Conservation (phyloP, 176 grass and related monocot genomes). For the Aegilops longissima region DNA sequence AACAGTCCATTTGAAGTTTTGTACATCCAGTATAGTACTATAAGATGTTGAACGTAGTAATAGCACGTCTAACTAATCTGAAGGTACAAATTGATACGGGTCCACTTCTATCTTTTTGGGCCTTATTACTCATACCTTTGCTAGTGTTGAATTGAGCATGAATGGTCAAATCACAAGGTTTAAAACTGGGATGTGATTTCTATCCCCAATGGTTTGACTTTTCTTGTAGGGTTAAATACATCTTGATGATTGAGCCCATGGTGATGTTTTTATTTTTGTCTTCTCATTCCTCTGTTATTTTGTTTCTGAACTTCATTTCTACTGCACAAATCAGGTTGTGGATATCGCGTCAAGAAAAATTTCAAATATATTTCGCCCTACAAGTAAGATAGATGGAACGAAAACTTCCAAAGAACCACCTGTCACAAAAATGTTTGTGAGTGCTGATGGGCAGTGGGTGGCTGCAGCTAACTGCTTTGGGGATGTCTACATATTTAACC, state of each 20-base stretch:
- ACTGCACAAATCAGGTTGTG: constrained; percentile 56
- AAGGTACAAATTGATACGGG: not conserved
- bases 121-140: not conserved
- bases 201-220: not conserved
- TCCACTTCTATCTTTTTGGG: not conserved
- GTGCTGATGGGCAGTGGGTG: constrained; percentile 90
- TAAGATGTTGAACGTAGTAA: not conserved
- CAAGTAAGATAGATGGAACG: constrained; percentile 42
- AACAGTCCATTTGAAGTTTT: not conserved
- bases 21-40: not conserved
- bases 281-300: not conserved
- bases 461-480: constrained; percentile 79
- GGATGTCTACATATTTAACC: constrained; percentile 91
- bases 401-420: constrained; percentile 67
- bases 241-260: not conserved
- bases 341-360: constrained; percentile 50
- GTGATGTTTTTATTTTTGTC: not conserved
- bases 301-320: constrained; percentile 5
- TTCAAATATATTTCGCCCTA: constrained; percentile 63
- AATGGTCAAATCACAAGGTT: not conserved
- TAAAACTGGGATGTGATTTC: not conserved
- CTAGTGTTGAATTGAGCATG: not conserved
- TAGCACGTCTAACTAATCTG: not conserved
- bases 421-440: constrained; percentile 88
- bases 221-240: not conserved